Evolutionary conservation across 2,329 filamentous ascomycete species (phyloP), one percentile per base, ranked within the genome.

Genomic region (Aspergillus ustus): DNA sequence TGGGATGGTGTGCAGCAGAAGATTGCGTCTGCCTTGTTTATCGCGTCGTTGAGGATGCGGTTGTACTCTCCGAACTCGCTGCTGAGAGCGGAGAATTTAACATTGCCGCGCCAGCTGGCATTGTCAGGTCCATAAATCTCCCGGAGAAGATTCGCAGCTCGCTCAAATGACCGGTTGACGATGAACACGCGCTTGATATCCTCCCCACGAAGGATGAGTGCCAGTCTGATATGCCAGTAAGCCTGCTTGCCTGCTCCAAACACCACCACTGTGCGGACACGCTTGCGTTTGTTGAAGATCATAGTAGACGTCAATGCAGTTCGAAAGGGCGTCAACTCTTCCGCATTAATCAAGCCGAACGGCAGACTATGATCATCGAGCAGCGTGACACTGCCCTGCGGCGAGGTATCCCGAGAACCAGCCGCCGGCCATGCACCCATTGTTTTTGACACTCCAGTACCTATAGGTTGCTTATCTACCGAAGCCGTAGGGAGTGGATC

Each of bases 161-260:
- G 77, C 13, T 80, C 76, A 57, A 82, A 82, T 2, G 77, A 79
- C 37, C 91, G 88, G 71, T 93, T 96, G 73, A 97, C 89, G 70
- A 97, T 89, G 77, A 94, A 89, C 52, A 97, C 85, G 61, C 90
- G 87, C 69, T 89, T 88, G 68, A 97, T 89, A 20, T 92, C 91
- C 50, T 80, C 71, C 0, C 83, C 82, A 1, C 85, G 89, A 31
- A 82, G 71, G 53, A 95, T 83, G 65, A 98, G 83, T 0, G 93
- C 89, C 4, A 98, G 84, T 0, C 93, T 89, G 48, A 96, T 87
- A 74, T 97, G 94, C 93, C 93, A 98, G 80, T 94, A 96, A 13
- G 94, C 94, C 80, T 97, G 93, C 68, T 90, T 88, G 50, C 94
- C 94, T 37, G 90, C 89, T 25, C 94, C 94, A 74, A 97, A 98